Percentiles rank a stretch among this genome's conserved stretches.
phyloP scores from a whole-genome alignment of 139 green algal species.

The Micractinium sp. region DNA sequence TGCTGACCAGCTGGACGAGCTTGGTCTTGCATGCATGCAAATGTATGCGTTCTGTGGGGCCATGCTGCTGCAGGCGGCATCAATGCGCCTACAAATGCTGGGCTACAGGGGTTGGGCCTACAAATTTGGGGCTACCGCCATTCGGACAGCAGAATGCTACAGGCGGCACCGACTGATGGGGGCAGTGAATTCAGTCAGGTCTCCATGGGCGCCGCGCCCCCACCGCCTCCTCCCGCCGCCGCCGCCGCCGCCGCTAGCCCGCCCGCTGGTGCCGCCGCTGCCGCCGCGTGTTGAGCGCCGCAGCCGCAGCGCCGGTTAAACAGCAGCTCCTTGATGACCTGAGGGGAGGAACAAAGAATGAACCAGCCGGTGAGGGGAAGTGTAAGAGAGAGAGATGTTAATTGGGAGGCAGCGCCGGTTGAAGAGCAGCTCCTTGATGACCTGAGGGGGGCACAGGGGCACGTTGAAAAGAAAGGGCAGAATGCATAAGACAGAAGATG shows the following conservation, averaged over 20 bases:
- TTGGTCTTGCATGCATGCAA: too few relatives aligned
- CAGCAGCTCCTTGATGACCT: slow-evolving; percentile 69
- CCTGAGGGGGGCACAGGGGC: slow-evolving; percentile 4
- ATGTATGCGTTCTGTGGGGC: too few relatives aligned
- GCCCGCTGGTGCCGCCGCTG: not conserved
- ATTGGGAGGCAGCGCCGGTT: slow-evolving; percentile 52
- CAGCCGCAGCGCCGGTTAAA: slow-evolving; percentile 61
- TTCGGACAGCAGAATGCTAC: not conserved
- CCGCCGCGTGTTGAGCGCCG: not conserved
- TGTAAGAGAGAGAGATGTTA: too few relatives aligned
- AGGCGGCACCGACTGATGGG: not conserved
- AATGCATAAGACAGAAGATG: too few relatives aligned
- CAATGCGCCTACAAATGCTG: too few relatives aligned
- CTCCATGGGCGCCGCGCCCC: slow-evolving; percentile 3
- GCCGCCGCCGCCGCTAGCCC: not conserved
- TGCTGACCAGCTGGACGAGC: too few relatives aligned
- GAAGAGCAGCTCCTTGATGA: slow-evolving; percentile 74
- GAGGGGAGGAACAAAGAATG: not conserved
- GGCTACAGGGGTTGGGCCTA: too few relatives aligned
- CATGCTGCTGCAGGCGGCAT: too few relatives aligned
- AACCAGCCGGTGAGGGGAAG: too few relatives aligned
- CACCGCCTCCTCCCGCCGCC: not conserved
- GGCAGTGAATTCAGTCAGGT: not conserved
- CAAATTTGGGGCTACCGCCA: too few relatives aligned
- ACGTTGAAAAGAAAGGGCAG: too few relatives aligned